Evolutionary conservation across 108 stramenopile genomes (phyloP).

Genomic region (Tribonema minus): DNA sequence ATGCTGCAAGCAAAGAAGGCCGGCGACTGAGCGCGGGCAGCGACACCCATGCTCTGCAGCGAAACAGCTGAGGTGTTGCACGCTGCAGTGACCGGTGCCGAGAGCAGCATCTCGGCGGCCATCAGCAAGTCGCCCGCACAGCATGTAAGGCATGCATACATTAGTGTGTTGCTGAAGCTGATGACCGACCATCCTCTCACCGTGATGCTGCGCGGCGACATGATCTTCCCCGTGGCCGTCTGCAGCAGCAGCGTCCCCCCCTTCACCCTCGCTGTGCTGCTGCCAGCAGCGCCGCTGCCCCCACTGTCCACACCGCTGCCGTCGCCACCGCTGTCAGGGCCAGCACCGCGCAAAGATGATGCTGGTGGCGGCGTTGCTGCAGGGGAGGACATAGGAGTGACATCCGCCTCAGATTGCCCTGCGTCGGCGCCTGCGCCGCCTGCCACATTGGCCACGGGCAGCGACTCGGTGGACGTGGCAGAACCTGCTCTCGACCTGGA

Average conservation of each 20-base stretch:
- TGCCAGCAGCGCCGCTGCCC: not conserved
- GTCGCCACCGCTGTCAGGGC: not conserved
- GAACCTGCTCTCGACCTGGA: not conserved
- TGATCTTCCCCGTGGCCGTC: not conserved
- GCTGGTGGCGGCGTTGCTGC: not conserved
- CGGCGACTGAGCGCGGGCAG: no score
- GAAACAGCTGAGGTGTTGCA: not conserved
- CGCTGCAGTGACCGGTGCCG: not conserved
- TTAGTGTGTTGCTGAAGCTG: not conserved
- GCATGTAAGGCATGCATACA: not conserved
- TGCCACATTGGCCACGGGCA: not conserved
- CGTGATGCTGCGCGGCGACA: not conserved
- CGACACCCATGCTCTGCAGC: no score
- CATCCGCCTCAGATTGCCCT: no score
- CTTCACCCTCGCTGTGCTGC: no score
- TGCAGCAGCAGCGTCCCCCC: not conserved
- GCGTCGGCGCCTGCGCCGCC: not conserved
- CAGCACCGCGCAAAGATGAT: not conserved
- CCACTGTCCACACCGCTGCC: not conserved
- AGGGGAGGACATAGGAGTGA: not conserved
- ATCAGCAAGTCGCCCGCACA: no score
- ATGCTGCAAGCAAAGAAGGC: no score
- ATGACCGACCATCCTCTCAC: not conserved
- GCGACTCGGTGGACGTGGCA: not conserved
- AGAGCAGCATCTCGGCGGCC: not conserved